These are phyloP conservation scores for Plectosphaerella plurivora DNA, from an alignment of 2,329 filamentous ascomycete genomes.

Conservation along the genomic window DNA sequence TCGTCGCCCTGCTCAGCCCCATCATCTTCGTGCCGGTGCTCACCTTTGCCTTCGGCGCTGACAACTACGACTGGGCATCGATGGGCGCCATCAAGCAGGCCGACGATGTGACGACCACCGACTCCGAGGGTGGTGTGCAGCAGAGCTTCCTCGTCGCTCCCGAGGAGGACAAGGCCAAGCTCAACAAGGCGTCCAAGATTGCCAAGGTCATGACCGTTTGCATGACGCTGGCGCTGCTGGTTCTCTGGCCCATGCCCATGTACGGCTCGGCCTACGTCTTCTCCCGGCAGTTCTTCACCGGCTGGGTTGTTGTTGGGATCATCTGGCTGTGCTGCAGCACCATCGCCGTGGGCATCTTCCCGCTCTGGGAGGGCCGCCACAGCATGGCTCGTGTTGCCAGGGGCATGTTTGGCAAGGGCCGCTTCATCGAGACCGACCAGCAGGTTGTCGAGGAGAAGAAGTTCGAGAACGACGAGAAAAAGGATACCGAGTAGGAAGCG, in stretches of 20 bases:
- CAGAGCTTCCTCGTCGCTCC: slow-evolving; percentile 29
- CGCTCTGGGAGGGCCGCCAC: slow-evolving; percentile 65
- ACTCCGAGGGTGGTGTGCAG: slow-evolving; percentile 55
- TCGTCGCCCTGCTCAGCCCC: slow-evolving; percentile 75
- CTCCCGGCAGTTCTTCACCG: slow-evolving; percentile 75
- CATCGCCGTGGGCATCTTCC: slow-evolving; percentile 73
- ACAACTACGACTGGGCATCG: slow-evolving; percentile 81
- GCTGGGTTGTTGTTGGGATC: slow-evolving; percentile 73
- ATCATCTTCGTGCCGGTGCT: slow-evolving; percentile 70
- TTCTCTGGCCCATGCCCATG: slow-evolving; percentile 92
- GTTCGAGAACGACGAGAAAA: no score
- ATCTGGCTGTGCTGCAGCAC: slow-evolving; percentile 74
- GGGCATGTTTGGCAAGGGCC: no score
- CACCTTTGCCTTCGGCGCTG: slow-evolving; percentile 53
- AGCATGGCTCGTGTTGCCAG: no score
- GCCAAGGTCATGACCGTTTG: slow-evolving; percentile 47
- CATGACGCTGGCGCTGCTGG: slow-evolving; percentile 66
- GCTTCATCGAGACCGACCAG: no score
- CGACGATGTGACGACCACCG: slow-evolving; percentile 71
- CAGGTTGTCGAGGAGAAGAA: no score
- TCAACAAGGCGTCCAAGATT: slow-evolving; percentile 49
- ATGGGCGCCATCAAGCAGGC: slow-evolving; percentile 77
- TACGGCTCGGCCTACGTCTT: slow-evolving; percentile 81
- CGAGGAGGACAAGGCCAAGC: slow-evolving; percentile 40
- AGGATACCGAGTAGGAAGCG: no score